These are phyloP conservation scores for Cymbidium sinense DNA, from an alignment of 106 monocot genomes.

Conservation along the genomic window DNA sequence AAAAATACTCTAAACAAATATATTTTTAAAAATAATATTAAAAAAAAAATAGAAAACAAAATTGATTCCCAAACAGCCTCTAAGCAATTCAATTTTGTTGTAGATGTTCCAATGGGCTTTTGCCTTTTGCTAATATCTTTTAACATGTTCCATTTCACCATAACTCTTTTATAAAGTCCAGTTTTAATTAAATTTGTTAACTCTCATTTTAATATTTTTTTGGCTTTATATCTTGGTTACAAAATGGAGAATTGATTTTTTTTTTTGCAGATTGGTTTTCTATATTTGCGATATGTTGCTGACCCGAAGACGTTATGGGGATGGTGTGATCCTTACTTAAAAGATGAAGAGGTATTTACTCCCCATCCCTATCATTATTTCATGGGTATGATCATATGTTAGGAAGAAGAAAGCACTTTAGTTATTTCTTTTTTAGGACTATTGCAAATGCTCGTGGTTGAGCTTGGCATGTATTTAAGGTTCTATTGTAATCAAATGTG, in stretches of 20 bases:
- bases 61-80: no score
- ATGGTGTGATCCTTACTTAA: slow-evolving; percentile 82
- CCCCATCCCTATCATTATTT: neutral
- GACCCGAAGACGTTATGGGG: slow-evolving; percentile 89
- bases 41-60: no score
- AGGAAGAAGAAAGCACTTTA: no score
- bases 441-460: no score
- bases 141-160: neutral
- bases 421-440: no score
- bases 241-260: neutral
- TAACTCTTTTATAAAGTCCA: neutral
- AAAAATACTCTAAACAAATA: no score
- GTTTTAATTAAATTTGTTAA: neutral
- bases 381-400: neutral
- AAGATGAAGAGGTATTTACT: slow-evolving; percentile 79
- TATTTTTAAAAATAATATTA: no score
- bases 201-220: neutral
- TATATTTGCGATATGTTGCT: slow-evolving; percentile 77
- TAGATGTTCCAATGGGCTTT: neutral
- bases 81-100: neutral
- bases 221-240: neutral
- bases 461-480: no score
- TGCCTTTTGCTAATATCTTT: neutral
- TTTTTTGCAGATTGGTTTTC: slow-evolving; percentile 66
- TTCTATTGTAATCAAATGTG: no score